phyloP scores from a whole-genome alignment of 306 rosid genomes.

The Rosa persica region DNA sequence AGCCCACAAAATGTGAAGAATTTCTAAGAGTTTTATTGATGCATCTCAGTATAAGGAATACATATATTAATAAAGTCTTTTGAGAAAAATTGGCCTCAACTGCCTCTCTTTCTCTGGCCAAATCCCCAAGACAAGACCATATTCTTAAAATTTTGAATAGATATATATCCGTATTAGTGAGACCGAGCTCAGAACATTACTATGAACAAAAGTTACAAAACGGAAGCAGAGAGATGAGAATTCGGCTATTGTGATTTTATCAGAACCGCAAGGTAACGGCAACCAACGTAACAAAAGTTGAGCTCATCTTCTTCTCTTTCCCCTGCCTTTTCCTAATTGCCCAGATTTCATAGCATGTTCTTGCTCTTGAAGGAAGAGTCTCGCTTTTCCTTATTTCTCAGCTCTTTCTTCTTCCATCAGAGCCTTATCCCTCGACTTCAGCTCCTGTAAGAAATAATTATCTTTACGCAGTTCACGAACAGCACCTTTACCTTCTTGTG shows the following conservation, averaged over 20 bases:
- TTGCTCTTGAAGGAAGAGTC: conserved; percentile 85
- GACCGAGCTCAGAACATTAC: neutral
- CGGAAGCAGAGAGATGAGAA: neutral
- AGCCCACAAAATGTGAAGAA: neutral
- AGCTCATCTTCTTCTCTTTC: conserved; percentile 62
- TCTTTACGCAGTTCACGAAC: conserved; percentile 89
- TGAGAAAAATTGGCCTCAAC: neutral
- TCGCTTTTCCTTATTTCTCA: conserved; percentile 63
- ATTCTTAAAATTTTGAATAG: neutral
- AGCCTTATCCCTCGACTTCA: conserved; percentile 62
- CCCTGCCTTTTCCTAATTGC: conserved; percentile 76
- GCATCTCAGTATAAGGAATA: neutral
- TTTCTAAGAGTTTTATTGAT: neutral
- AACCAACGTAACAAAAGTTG: neutral
- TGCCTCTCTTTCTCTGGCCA: neutral
- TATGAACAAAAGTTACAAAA: neutral
- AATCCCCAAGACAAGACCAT: neutral
- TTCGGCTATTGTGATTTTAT: neutral
- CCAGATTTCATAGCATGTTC: conserved; percentile 88
- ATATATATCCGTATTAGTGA: neutral
- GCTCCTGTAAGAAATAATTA: conserved; percentile 66
- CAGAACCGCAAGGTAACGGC: neutral
- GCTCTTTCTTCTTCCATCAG: conserved; percentile 58
- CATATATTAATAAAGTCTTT: neutral
- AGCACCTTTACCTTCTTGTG: conserved; percentile 78